Base-by-base conservation (phyloP, 83 land plant species). In the Picea engelmannii region DNA sequence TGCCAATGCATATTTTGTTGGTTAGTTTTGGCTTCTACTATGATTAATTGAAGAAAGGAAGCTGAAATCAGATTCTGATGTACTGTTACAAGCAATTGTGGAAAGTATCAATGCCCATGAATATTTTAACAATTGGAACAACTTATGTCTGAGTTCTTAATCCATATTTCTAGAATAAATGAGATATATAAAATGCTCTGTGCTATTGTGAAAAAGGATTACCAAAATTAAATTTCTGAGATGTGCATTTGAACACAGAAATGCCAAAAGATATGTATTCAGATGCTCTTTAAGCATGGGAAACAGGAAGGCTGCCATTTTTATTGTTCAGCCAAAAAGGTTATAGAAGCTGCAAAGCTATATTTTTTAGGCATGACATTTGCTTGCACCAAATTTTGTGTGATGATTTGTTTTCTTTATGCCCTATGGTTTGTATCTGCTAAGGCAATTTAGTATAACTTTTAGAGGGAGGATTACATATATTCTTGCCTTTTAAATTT, bases 171-270 rank as follows among this genome's bases (percentile, higher is more conserved):
- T 68, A 35, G 73, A 23, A 15, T 31, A 67, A 35, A 5, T 68
- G 42, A 68, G 18, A 35, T 38, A 35, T 35, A 68, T 15, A 68
- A 35, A 68, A 68, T 49, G 52, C 18, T 3, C 2, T 68, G 25
- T 66, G 69, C 42, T 31, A 68, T 68, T 35, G 17, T 68, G 38
- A 68, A 18, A 68, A 67, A 68, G 73, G 73, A 68, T 68, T 40
- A 16, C n/a, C 5, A 68, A 16, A 35, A 6, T 16, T 67, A 5
- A 27, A 67, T 65, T 65, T 21, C 23, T 65, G 67, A 21, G 8
- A 6, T 21, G 10, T 2, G 67, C 42, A 67, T 31, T 13, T 31
- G 73, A 17, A 68, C 20, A 65, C 2, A 65, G 9, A 65, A 23
- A 2, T 23, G 9, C 66, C 6, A 63, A 63, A 63, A 18, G 24